Percentiles rank a stretch among this genome's conserved stretches.
phyloP scores from a whole-genome alignment of 768 basidiomycete species.

The Pilatotrama ljubarskyi region DNA sequence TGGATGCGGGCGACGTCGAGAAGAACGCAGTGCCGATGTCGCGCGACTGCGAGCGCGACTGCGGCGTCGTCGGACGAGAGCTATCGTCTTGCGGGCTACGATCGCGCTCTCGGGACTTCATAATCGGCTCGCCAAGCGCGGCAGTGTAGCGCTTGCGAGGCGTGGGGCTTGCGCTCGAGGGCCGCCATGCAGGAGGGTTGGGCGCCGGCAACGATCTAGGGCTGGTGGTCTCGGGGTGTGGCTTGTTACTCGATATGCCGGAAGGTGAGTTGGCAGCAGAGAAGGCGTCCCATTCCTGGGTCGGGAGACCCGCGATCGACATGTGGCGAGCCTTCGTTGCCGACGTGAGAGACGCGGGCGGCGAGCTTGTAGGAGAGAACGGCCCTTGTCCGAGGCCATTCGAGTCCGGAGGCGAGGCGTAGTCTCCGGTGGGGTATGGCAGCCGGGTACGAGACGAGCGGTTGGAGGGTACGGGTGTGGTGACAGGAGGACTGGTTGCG shows the following conservation, averaged over 20 bases:
- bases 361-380: constrained; percentile 54
- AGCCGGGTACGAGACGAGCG: constrained; percentile 52
- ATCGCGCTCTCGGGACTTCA: constrained; percentile 32
- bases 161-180: constrained; percentile 64
- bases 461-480: constrained; percentile 46
- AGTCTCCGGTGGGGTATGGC: constrained; percentile 85
- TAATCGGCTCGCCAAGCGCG: constrained; percentile 74
- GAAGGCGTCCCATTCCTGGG: constrained; percentile 19
- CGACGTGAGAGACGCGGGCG: constrained; percentile 38
- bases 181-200: constrained; percentile 40
- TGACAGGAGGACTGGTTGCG: constrained; percentile 58
- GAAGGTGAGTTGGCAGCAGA: constrained; percentile 20
- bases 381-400: constrained; percentile 37
- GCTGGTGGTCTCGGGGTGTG: constrained; percentile 23
- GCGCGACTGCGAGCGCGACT: constrained; percentile 27
- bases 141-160: constrained; percentile 82
- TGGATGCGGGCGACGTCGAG: constrained; percentile 38
- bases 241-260: constrained; percentile 24
- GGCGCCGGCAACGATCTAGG: constrained; percentile 43
- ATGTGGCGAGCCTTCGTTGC: constrained; percentile 39
- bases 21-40: constrained; percentile 45
- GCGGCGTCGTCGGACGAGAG: constrained; percentile 25
- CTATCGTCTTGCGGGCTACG: constrained; percentile 30
- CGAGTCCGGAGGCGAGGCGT: constrained; percentile 62
- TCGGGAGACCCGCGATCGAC: constrained; percentile 51